Conservation (phyloP, 1,284 basidiomycete species). For the Termitomyces sp. region DNA sequence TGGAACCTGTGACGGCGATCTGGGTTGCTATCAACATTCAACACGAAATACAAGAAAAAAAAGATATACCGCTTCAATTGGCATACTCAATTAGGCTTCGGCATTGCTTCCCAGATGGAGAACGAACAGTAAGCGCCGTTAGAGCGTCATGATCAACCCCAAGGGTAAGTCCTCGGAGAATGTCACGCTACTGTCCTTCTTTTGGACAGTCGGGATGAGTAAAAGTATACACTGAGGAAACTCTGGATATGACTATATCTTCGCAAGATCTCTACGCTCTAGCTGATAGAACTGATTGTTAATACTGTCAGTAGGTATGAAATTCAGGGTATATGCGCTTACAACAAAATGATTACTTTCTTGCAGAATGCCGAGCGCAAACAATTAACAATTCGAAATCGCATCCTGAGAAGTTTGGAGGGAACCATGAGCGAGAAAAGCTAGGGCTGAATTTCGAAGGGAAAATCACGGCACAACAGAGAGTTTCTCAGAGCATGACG, state of each 20-base stretch:
- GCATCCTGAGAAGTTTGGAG: constrained; percentile 6
- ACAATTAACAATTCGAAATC: too few species aligned
- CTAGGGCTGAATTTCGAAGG: background rate
- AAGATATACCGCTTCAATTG: background rate
- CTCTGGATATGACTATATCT: background rate
- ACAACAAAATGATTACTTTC: constrained; percentile 7
- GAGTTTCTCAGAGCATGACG: constrained; percentile 4
- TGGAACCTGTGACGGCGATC: too few species aligned
- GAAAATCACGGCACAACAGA: constrained; percentile 5
- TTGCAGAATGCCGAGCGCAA: background rate
- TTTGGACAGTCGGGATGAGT: background rate
- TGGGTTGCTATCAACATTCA: too few species aligned
- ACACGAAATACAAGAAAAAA: background rate
- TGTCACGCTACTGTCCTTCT: background rate
- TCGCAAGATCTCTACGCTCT: background rate
- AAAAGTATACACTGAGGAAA: constrained; percentile 3
- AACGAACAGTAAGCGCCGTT: background rate
- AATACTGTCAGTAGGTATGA: background rate
- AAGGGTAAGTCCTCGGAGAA: background rate
- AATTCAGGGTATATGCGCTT: background rate
- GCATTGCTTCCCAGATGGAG: background rate
- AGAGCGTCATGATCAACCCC: background rate
- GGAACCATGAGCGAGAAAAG: background rate
- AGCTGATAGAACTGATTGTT: constrained; percentile 6
- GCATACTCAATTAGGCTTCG: background rate